Evolutionary conservation across 106 monocot genomes (phyloP), one percentile per base, ranked within the genome.

Genomic region (Dioscorea dumetorum): DNA sequence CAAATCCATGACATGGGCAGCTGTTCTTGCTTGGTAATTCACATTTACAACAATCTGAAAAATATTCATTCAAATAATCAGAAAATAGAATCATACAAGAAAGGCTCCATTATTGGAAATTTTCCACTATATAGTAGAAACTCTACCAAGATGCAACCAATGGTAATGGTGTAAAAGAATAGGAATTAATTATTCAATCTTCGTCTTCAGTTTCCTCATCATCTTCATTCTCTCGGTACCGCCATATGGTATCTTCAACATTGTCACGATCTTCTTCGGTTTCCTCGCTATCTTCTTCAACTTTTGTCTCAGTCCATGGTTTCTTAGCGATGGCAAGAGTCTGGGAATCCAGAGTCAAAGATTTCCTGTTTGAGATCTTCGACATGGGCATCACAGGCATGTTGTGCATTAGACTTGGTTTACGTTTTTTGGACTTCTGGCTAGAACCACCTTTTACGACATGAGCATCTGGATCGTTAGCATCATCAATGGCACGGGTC

Each of bases 141-240:
- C 17, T 31, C 28, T 22, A 23, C 61, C 8, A 22, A 22, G 14
- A 61, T 31, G 33, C 16, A 62, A 24, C 33, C 32, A 14, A 17
- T 3, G 31, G 17, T 24, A 62, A 31, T 28, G 62, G 24, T 17
- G 32, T 28, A 28, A 31, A 56, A 56, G 19, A 56, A 56, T 56
- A 5, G 62, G 28, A 16, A 28, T 31, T 31, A 22, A 6, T 4
- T 16, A 24, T 31, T 70, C 68, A 79, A 21, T 82, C 88, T 70
- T 85, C 92, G 34, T 83, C 88, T 75, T 92, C 88, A 3, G 88
- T 88, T 76, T 88, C 88, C 54, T 87, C 91, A 23, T 81, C 87
- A 35, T 91, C 91, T 10, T 71, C 82, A 24, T 85, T 35, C 49
- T 67, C 62, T 35, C 49, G 72, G 67, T 74, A 67, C 59, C 68